Conservation (phyloP, 2,329 filamentous ascomycete species). For the Pseudocercospora pini-densiflorae region DNA sequence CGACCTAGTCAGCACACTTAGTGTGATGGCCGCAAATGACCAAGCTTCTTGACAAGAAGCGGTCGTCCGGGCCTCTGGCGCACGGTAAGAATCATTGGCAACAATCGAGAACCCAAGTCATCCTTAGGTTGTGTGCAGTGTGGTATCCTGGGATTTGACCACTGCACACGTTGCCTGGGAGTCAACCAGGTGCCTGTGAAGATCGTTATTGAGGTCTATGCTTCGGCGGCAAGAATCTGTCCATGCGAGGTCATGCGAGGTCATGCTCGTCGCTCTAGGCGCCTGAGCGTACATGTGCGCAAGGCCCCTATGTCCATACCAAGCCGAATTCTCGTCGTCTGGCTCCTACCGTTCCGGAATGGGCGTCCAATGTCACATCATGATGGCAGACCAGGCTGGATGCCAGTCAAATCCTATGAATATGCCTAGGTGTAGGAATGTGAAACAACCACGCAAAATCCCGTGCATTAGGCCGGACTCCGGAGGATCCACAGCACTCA, state of each 20-base stretch:
- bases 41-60: background rate
- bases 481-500: background rate
- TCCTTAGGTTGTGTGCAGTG: background rate
- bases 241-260: background rate
- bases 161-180: background rate
- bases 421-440: background rate
- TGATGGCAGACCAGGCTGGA: background rate
- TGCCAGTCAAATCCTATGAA: background rate
- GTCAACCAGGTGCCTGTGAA: background rate
- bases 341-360: background rate
- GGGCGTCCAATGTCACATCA: background rate
- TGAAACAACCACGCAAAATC: background rate
- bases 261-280: background rate
- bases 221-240: background rate
- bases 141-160: background rate
- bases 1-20: background rate
- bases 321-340: background rate
- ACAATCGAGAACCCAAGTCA: background rate
- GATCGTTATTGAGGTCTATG: background rate
- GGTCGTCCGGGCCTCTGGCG: background rate
- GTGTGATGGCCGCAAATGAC: background rate
- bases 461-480: background rate
- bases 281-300: background rate
- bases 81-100: background rate
- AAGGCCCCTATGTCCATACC: background rate